Evolutionary conservation across 1,284 basidiomycete genomes (phyloP).

Genomic region (Austroboletus rostrupii): DNA sequence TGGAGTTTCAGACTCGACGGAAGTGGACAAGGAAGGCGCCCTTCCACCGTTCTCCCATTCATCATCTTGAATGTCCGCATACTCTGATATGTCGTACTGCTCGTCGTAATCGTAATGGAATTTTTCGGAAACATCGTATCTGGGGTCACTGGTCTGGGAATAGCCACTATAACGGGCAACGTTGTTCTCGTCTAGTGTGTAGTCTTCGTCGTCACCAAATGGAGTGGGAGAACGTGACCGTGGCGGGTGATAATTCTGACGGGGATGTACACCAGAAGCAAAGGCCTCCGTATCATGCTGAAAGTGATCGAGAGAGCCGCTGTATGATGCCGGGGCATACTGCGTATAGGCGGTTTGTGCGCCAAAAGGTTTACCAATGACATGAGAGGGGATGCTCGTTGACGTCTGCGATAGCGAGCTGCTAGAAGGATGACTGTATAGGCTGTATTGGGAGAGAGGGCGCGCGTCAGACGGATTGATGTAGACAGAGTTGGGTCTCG

Average conservation of each 20-base stretch:
- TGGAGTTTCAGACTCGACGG: slow-evolving; percentile 40
- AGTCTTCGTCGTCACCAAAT: slow-evolving; percentile 66
- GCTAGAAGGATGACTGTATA: slow-evolving; percentile 21
- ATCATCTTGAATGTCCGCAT: slow-evolving; percentile 27
- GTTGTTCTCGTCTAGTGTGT: slow-evolving; percentile 50
- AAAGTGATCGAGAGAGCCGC: slow-evolving; percentile 41
- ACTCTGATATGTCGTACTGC: slow-evolving; percentile 33
- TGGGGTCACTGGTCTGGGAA: slow-evolving; percentile 23
- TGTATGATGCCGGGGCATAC: slow-evolving; percentile 21
- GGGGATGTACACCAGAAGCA: slow-evolving; percentile 54
- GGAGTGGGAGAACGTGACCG: slow-evolving; percentile 73
- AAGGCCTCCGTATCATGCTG: slow-evolving; percentile 61
- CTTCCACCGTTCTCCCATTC: slow-evolving; percentile 27
- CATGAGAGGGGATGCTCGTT: slow-evolving; percentile 3
- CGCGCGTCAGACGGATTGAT: slow-evolving; percentile 22
- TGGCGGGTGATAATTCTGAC: slow-evolving; percentile 43
- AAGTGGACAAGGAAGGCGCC: slow-evolving; percentile 40
- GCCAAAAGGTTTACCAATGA: slow-evolving; percentile 25
- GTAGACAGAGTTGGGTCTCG: slow-evolving; percentile 22
- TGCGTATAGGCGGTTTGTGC: slow-evolving; percentile 11
- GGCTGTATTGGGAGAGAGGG: slow-evolving; percentile 27
- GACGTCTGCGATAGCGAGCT: slow-evolving; percentile 25
- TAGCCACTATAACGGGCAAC: slow-evolving; percentile 51
- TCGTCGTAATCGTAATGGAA: slow-evolving; percentile 10
- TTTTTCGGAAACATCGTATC: slow-evolving; percentile 33